Conservation (phyloP, 1,139 yeast species). For the Casaregolazyma lundiana region DNA sequence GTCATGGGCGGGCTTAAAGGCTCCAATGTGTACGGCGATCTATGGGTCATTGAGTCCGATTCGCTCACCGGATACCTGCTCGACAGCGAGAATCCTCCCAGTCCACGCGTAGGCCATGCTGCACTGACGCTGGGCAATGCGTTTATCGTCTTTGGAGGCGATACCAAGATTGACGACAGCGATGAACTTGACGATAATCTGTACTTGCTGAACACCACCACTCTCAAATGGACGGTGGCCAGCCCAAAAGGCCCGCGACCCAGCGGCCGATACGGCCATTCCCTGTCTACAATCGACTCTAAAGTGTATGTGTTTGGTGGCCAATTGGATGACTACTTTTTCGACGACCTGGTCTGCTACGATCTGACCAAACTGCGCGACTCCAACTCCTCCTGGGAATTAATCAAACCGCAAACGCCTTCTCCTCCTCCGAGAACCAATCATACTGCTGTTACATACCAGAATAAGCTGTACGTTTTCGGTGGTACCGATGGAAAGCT, state of each 20-base stretch:
- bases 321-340: constrained; percentile 82
- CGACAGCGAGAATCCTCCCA: constrained; percentile 71
- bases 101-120: constrained; percentile 96
- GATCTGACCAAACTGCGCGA: constrained; percentile 86
- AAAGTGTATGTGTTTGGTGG: constrained; percentile 90
- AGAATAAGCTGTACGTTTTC: constrained; percentile 80
- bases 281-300: constrained; percentile 64
- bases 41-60: constrained; percentile 61
- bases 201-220: constrained; percentile 84
- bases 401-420: constrained; percentile 33
- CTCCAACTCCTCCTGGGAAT: constrained; percentile 80
- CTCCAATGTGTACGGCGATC: constrained; percentile 88
- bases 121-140: constrained; percentile 92
- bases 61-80: constrained; percentile 55
- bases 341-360: constrained; percentile 79
- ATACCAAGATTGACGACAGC: constrained; percentile 75
- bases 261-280: constrained; percentile 90
- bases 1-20: constrained; percentile 95
- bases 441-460: constrained; percentile 81
- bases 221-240: constrained; percentile 88
- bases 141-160: constrained; percentile 93
- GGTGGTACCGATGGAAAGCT: constrained; percentile 85
- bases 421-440: constrained; percentile 82
- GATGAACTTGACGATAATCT: constrained; percentile 83
- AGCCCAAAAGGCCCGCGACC: constrained; percentile 80